Percentiles rank a stretch among this genome's conserved stretches.
These are phyloP conservation scores for Trifolium repens DNA, from an alignment of 306 rosid genomes.

Conservation along the genomic window DNA sequence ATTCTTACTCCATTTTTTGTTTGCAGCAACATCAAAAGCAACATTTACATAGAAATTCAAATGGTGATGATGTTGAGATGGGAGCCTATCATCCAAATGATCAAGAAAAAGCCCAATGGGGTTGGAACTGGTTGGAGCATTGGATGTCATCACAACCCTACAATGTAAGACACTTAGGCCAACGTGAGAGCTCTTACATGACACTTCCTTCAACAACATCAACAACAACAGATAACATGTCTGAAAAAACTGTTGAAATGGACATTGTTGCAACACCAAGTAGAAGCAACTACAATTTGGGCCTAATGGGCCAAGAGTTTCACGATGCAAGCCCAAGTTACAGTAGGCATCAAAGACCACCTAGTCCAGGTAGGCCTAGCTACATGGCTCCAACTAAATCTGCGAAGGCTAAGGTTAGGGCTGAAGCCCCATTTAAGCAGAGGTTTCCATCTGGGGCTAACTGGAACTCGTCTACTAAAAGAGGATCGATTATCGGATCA, in stretches of 20 bases:
- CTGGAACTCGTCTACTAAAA: slow-evolving; percentile 62
- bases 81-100: slow-evolving; percentile 36
- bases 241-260: slow-evolving; percentile 83
- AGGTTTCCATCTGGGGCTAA: slow-evolving; percentile 50
- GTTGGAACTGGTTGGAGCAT: slow-evolving; percentile 89
- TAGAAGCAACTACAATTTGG: slow-evolving; percentile 38
- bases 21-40: too few species aligned
- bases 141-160: slow-evolving; percentile 86
- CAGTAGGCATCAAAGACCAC: slow-evolving; percentile 34
- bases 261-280: slow-evolving; percentile 51
- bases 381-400: slow-evolving; percentile 93
- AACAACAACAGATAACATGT: slow-evolving; percentile 61
- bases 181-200: slow-evolving; percentile 48
- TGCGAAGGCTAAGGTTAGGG: slow-evolving; percentile 74
- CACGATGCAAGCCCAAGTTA: slow-evolving; percentile 36
- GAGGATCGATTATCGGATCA: slow-evolving; percentile 40
- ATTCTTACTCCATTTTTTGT: too few species aligned
- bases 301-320: slow-evolving; percentile 45
- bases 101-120: slow-evolving; percentile 67
- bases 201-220: slow-evolving; percentile 55
- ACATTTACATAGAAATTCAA: slow-evolving; percentile 8
- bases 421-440: slow-evolving; percentile 48
- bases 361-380: slow-evolving; percentile 51
- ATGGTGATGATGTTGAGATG: slow-evolving; percentile 41
- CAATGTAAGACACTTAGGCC: slow-evolving; percentile 36